phyloP scores from a whole-genome alignment of 2,329 filamentous ascomycete species.

The Metarhizium robertsii region DNA sequence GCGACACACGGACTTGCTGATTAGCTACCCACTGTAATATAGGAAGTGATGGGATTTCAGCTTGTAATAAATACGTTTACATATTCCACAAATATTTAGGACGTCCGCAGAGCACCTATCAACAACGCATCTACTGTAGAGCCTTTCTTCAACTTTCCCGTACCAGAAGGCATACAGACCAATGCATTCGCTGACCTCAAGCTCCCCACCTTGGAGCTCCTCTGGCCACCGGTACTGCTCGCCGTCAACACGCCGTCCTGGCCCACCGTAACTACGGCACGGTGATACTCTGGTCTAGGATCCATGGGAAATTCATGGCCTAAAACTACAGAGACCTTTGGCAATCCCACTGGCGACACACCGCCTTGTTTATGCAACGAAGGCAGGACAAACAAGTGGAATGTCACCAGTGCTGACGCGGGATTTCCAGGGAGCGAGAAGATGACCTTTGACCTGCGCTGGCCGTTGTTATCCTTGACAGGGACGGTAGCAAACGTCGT shows the following conservation, averaged over 20 bases:
- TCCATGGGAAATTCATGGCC: slow-evolving; percentile 69
- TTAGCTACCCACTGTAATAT: too few relatives aligned
- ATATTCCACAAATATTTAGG: not conserved
- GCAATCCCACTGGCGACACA: slow-evolving; percentile 56
- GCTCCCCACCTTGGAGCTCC: slow-evolving; percentile 84
- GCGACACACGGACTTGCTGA: too few relatives aligned
- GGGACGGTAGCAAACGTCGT: slow-evolving; percentile 92
- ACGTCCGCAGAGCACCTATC: slow-evolving; percentile 47
- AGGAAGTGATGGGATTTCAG: not conserved
- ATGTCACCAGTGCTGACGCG: slow-evolving; percentile 83
- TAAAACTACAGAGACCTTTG: slow-evolving; percentile 61
- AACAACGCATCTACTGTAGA: slow-evolving; percentile 66
- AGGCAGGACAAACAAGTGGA: slow-evolving; percentile 89
- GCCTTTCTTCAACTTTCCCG: slow-evolving; percentile 59
- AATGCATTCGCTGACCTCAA: slow-evolving; percentile 82
- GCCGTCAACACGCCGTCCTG: slow-evolving; percentile 63
- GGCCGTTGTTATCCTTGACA: slow-evolving; percentile 47
- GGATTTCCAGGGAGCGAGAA: slow-evolving; percentile 94
- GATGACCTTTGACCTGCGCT: slow-evolving; percentile 57
- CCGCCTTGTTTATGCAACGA: slow-evolving; percentile 71
- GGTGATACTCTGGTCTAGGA: slow-evolving; percentile 80
- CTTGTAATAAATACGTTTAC: not conserved
- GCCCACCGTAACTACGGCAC: slow-evolving; percentile 61
- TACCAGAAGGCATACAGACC: slow-evolving; percentile 60
- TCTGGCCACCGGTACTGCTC: slow-evolving; percentile 77